Conservation (phyloP, 169 alveolate genomes). For the Eimeria sp. region DNA sequence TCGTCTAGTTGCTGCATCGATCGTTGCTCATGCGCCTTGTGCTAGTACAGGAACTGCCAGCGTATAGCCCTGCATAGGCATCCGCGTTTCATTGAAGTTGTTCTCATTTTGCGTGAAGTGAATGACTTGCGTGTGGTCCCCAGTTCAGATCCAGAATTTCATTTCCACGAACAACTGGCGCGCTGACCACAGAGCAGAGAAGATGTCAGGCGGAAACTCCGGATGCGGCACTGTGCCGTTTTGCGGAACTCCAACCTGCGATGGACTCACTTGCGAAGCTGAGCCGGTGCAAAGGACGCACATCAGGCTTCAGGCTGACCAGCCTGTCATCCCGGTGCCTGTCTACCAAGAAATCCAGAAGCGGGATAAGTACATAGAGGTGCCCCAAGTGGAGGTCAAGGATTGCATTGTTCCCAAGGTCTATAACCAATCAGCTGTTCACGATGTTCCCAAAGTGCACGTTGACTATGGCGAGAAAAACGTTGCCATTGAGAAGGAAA, state of each 20-base stretch:
- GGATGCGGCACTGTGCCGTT: constrained; percentile 72
- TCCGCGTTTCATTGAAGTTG: neutral
- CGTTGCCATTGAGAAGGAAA: constrained; percentile 87
- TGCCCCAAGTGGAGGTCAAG: constrained; percentile 89
- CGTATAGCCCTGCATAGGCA: neutral
- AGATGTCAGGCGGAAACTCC: constrained; percentile 47
- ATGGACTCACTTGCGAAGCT: constrained; percentile 6
- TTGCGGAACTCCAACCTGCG: constrained; percentile 68
- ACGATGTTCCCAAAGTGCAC: constrained; percentile 91
- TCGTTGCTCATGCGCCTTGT: neutral
- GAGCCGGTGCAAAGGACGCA: constrained; percentile 70
- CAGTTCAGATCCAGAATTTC: neutral
- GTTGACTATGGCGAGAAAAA: constrained; percentile 89
- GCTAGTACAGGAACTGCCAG: neutral
- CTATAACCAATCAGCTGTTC: constrained; percentile 90
- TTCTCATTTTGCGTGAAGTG: neutral
- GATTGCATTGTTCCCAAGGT: constrained; percentile 90
- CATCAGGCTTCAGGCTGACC: constrained; percentile 90
- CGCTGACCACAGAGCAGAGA: neutral
- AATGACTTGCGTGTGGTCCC: neutral
- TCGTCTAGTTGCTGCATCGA: constrained; percentile 20
- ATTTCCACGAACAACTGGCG: constrained; percentile 1
- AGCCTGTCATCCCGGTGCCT: constrained; percentile 91
- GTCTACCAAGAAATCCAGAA: constrained; percentile 91
- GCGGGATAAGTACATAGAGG: constrained; percentile 91